A percentile compares a stretch with the other conserved stretches of the same genome.
Conservation (phyloP, 1,284 basidiomycete species). For the Ustilago nuda region DNA sequence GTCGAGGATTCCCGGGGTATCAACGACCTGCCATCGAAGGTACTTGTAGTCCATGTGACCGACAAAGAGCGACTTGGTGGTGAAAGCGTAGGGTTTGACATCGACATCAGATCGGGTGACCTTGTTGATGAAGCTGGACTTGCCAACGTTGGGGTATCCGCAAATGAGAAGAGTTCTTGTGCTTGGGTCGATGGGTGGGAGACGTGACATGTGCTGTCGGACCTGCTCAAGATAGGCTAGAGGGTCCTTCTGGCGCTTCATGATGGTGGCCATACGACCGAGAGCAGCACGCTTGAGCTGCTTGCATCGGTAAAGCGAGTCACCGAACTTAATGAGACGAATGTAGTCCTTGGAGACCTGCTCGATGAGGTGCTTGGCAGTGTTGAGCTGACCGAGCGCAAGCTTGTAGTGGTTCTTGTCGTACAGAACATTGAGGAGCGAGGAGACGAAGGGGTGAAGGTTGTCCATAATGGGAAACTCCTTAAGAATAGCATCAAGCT, state of each 20-base stretch:
- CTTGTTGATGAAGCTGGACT: constrained; percentile 69
- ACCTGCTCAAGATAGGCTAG: constrained; percentile 69
- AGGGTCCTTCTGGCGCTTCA: constrained; percentile 69
- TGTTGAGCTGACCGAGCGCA: constrained; percentile 69
- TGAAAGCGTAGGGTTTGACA: constrained; percentile 69
- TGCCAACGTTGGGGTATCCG: constrained; percentile 69
- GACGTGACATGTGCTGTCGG: constrained; percentile 69
- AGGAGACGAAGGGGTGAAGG: constrained; percentile 67
- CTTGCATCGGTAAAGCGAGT: constrained; percentile 69
- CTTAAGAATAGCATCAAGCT: constrained; percentile 88
- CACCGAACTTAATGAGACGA: constrained; percentile 68
- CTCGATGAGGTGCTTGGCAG: constrained; percentile 67
- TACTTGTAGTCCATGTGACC: constrained; percentile 70
- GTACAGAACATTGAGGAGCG: constrained; percentile 69
- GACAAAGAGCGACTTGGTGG: constrained; percentile 69
- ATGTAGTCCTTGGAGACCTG: constrained; percentile 69
- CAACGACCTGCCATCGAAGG: constrained; percentile 69
- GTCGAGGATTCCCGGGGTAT: constrained; percentile 68
- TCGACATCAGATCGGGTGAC: constrained; percentile 68
- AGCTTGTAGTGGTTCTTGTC: constrained; percentile 70
- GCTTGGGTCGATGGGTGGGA: constrained; percentile 67
- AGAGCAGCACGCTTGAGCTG: constrained; percentile 69
- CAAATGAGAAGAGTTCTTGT: constrained; percentile 67
- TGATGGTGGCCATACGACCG: constrained; percentile 69
- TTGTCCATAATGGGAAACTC: constrained; percentile 80